Conservation (phyloP, 345 rosid species). For the Streptanthus diversifolius region DNA sequence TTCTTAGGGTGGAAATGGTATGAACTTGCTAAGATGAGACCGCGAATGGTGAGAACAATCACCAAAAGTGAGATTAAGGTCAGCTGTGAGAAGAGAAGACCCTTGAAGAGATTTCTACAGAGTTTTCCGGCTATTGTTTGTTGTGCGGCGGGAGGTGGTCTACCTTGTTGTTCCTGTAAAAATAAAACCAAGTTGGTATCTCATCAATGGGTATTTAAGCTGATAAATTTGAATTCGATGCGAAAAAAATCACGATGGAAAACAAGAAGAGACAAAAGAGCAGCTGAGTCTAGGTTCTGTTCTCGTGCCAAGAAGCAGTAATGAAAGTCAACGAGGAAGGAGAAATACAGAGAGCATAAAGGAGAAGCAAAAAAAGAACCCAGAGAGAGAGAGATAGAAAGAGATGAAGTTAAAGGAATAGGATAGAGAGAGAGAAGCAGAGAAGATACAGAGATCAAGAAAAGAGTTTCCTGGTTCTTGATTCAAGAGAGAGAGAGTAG, state of each 20-base stretch:
- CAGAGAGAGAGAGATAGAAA: constrained; percentile 1
- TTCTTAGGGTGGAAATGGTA: constrained; percentile 61
- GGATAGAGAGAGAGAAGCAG: background rate
- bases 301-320: background rate
- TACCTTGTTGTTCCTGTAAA: constrained; percentile 50
- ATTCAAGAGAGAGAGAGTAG: background rate
- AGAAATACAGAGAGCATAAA: background rate
- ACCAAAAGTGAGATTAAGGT: constrained; percentile 47
- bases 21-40: constrained; percentile 43
- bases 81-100: constrained; percentile 56
- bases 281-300: background rate
- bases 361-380: background rate
- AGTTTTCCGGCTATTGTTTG: constrained; percentile 42
- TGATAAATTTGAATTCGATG: background rate
- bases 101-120: constrained; percentile 47
- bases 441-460: constrained; percentile 10
- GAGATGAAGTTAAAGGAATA: background rate
- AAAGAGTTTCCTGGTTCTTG: constrained; percentile 3
- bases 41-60: constrained; percentile 55
- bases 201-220: background rate
- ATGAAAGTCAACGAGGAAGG: constrained; percentile 1
- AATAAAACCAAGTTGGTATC: background rate
- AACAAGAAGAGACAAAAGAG: background rate
- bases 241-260: constrained; percentile 8
- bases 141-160: background rate